Conservation (phyloP, 176 grass and related monocot genomes). For the Avena sativa region DNA sequence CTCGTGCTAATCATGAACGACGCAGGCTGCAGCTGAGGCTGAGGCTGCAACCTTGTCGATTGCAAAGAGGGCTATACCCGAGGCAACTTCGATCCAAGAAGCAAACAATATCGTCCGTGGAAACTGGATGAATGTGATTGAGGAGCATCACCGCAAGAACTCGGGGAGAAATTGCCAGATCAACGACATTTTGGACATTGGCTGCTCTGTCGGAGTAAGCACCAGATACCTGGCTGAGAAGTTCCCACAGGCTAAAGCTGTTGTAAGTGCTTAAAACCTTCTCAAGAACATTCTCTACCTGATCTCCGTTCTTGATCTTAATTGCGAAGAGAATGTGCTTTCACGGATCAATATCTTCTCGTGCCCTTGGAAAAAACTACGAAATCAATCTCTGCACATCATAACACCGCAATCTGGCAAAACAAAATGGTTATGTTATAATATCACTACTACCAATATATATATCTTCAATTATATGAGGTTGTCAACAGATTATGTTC, state of each 20-base stretch:
- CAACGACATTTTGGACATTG: slow-evolving; percentile 77
- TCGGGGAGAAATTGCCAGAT: slow-evolving; percentile 50
- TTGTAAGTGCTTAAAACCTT: slow-evolving; percentile 52
- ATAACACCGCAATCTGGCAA: too few species aligned
- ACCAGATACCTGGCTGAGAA: slow-evolving; percentile 72
- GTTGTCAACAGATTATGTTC: background rate
- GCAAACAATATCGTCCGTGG: slow-evolving; percentile 67
- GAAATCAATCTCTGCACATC: background rate
- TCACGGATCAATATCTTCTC: background rate
- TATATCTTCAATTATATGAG: background rate
- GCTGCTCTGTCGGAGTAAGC: slow-evolving; percentile 92
- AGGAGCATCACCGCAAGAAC: slow-evolving; percentile 65
- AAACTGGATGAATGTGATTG: slow-evolving; percentile 71
- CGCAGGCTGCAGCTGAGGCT: slow-evolving; percentile 86
- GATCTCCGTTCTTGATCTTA: background rate
- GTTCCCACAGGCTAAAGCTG: slow-evolving; percentile 70
- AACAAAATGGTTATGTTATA: background rate
- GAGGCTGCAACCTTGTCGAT: slow-evolving; percentile 91
- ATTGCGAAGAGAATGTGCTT: background rate
- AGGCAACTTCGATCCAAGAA: slow-evolving; percentile 69
- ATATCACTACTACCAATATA: background rate
- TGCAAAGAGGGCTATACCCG: slow-evolving; percentile 75
- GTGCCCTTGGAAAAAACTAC: background rate
- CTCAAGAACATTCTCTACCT: background rate
- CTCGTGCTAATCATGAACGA: slow-evolving; percentile 25